Evolutionary conservation across 306 rosid genomes (phyloP).

Genomic region (Cucurbita pepo): DNA sequence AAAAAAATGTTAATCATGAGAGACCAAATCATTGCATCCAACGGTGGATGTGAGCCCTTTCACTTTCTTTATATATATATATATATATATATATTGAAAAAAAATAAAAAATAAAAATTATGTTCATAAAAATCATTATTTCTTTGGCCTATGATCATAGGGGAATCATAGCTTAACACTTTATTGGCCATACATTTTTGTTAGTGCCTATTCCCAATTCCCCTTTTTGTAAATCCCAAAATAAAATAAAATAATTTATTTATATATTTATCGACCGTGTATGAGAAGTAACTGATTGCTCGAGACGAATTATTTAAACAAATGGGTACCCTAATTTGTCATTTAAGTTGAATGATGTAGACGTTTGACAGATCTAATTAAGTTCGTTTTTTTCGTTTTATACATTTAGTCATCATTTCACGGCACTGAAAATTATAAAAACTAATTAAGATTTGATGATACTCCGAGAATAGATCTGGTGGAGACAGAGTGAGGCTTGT

Average conservation of each 20-base stretch:
- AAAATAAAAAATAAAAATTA: background rate
- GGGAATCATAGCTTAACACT: background rate
- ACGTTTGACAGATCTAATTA: too few species aligned
- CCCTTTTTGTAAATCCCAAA: background rate
- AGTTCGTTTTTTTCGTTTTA: too few species aligned
- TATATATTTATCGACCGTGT: too few species aligned
- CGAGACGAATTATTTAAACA: too few species aligned
- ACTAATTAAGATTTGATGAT: too few species aligned
- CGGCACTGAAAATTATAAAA: too few species aligned
- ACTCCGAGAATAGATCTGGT: too few species aligned
- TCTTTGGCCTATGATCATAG: background rate
- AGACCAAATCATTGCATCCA: conserved; percentile 41
- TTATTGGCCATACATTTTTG: background rate
- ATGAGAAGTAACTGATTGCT: too few species aligned
- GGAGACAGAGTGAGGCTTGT: too few species aligned
- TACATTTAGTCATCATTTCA: too few species aligned
- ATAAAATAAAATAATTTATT: background rate
- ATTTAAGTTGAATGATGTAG: too few species aligned
- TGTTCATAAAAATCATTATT: background rate
- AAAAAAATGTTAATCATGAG: conserved; percentile 26
- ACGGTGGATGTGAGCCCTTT: conserved; percentile 59
- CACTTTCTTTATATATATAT: conserved; percentile 6
- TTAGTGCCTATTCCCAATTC: background rate
- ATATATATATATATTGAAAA: background rate
- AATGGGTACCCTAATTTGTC: too few species aligned